phyloP scores from a whole-genome alignment of 177 flowering plant species.

The Tripterygium wilfordii region DNA sequence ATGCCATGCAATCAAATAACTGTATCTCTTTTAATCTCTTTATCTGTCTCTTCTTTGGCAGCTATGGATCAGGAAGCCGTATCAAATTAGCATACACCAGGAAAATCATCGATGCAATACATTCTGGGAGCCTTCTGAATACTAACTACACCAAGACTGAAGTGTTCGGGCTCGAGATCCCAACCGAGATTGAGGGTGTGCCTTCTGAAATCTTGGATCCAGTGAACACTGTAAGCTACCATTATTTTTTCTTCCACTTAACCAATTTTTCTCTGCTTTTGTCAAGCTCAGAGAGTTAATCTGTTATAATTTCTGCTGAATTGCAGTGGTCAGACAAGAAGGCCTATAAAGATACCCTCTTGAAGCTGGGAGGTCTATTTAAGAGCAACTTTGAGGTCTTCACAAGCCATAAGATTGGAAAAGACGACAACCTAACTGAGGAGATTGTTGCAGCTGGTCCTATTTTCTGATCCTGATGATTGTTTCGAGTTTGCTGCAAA shows the following conservation, averaged over 20 bases:
- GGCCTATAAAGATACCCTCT: conserved; percentile 55
- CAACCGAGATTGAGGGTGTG: conserved; percentile 61
- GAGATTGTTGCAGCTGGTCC: conserved; percentile 94
- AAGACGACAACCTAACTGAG: conserved; percentile 59
- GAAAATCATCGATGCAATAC: conserved; percentile 84
- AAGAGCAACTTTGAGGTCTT: conserved; percentile 74
- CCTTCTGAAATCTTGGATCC: conserved; percentile 85
- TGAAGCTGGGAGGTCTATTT: conserved; percentile 79
- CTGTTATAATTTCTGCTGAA: background rate
- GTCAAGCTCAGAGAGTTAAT: background rate
- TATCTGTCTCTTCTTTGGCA: too few species aligned
- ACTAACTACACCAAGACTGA: conserved; percentile 59
- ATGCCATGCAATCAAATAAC: conserved; percentile 59
- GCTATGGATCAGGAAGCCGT: conserved; percentile 76
- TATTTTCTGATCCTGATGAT: too few species aligned
- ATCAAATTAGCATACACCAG: conserved; percentile 71
- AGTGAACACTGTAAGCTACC: conserved; percentile 44
- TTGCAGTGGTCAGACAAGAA: conserved; percentile 73
- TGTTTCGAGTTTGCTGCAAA: too few species aligned
- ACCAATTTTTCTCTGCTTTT: background rate
- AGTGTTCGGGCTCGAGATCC: conserved; percentile 86
- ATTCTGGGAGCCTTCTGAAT: conserved; percentile 68
- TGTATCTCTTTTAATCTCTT: too few species aligned
- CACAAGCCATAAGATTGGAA: conserved; percentile 61
- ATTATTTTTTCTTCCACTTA: background rate